These are phyloP conservation scores for Phytophthora agathidicida DNA, from an alignment of 352 stramenopile species.

Conservation along the genomic window DNA sequence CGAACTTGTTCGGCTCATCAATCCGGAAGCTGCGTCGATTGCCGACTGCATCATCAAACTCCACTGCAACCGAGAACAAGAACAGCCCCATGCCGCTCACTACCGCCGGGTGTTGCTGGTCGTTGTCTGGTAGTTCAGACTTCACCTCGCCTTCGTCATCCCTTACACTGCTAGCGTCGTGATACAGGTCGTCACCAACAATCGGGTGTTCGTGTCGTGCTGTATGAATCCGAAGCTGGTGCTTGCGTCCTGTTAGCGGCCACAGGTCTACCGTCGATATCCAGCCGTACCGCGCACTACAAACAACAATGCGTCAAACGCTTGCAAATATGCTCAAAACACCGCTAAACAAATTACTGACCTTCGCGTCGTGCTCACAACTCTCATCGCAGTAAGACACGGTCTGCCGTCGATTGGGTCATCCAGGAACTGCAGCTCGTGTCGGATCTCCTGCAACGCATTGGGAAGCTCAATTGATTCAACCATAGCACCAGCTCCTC, in stretches of 20 bases:
- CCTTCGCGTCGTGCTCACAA: constrained; percentile 46
- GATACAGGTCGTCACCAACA: constrained; percentile 70
- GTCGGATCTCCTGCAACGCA: constrained; percentile 18
- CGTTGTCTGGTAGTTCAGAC: background rate
- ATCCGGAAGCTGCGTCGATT: constrained; percentile 54
- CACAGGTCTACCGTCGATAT: constrained; percentile 72
- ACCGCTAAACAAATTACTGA: constrained; percentile 5
- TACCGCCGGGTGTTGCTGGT: constrained; percentile 24
- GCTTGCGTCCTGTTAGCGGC: constrained; percentile 69
- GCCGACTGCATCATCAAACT: constrained; percentile 43
- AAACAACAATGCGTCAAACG: constrained; percentile 6
- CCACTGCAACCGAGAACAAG: constrained; percentile 49
- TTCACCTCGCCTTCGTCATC: background rate
- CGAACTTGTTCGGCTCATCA: constrained; percentile 65
- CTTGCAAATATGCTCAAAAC: too few species aligned
- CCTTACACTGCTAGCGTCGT: constrained; percentile 14
- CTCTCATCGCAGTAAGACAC: constrained; percentile 38
- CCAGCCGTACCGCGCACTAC: constrained; percentile 55
- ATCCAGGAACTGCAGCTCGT: constrained; percentile 34
- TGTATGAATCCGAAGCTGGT: constrained; percentile 76
- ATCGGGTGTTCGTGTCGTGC: constrained; percentile 64
- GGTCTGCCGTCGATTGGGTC: constrained; percentile 29
- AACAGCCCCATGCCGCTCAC: constrained; percentile 60
- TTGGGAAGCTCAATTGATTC: constrained; percentile 14
- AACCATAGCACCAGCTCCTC: background rate